A percentile compares a stretch with the other conserved stretches of the same genome.
Conservation (phyloP, 1,284 basidiomycete species). For the Marasmius tenuissimus region DNA sequence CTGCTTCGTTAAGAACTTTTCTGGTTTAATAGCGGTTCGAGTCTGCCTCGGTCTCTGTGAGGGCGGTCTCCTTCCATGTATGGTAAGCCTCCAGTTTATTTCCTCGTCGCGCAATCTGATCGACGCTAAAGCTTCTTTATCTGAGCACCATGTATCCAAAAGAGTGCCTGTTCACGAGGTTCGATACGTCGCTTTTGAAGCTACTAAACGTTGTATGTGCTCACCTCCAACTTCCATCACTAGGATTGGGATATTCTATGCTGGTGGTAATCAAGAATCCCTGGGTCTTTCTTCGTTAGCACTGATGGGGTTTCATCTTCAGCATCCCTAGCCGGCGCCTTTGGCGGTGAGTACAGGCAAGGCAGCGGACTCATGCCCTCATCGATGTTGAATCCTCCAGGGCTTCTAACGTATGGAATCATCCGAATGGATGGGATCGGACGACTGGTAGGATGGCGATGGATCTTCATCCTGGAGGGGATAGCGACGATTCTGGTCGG, state of each 20-base stretch:
- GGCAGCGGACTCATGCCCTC: neutral
- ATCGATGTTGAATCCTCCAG: neutral
- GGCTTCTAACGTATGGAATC: slow-evolving; percentile 26
- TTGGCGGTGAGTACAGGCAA: slow-evolving; percentile 41
- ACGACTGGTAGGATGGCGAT: slow-evolving; percentile 41
- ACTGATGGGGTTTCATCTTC: neutral
- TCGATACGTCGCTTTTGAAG: neutral
- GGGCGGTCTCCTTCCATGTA: slow-evolving; percentile 66
- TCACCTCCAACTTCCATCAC: neutral
- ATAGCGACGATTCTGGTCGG: slow-evolving; percentile 58
- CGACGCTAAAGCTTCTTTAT: slow-evolving; percentile 46
- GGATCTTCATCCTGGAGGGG: slow-evolving; percentile 53
- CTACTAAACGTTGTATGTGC: neutral
- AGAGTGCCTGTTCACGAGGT: neutral
- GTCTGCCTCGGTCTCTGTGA: slow-evolving; percentile 66
- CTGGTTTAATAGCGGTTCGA: slow-evolving; percentile 57
- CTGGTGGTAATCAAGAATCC: slow-evolving; percentile 38
- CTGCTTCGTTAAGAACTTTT: slow-evolving; percentile 51
- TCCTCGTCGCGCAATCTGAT: neutral
- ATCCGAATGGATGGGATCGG: slow-evolving; percentile 58
- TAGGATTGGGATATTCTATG: slow-evolving; percentile 62
- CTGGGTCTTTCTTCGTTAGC: neutral
- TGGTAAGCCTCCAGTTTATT: slow-evolving; percentile 31
- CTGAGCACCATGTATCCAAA: slow-evolving; percentile 53
- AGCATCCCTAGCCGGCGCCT: slow-evolving; percentile 61